Base-by-base conservation (phyloP, 2,329 filamentous ascomycete species). In the Neofusicoccum laricinum region DNA sequence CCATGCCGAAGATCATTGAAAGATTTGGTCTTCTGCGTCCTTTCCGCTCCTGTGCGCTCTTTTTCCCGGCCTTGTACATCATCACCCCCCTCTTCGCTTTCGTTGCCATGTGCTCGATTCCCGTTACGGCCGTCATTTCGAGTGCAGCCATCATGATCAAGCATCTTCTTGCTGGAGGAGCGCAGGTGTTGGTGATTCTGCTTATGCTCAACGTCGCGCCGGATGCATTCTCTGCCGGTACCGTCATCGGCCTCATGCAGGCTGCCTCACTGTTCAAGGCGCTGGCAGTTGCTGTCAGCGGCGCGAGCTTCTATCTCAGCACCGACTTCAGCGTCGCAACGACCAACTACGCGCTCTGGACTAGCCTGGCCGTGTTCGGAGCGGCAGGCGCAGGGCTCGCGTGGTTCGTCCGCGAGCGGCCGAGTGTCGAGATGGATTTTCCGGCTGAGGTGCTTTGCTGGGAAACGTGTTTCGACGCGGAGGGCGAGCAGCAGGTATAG, bases 171-270 rank as follows among this genome's bases (percentile, higher is more conserved):
- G 73, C 77, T 8, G 74, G 76, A 30, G 71, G 76, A 12, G 77
- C 80, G 7, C 73, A 78, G 11, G 78, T 80, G 11, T 71, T 81
- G 11, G 78, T 82, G 8, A 71, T 77, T 0, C 73, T 82, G 8
- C 78, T 82, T n/a, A 76, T 81, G 2, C 76, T 82, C 63, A 81
- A 80, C 67, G 79, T 79, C 1, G 78, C 79, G 4, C 80, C 80
- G 0, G 80, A 82, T 64, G 79, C 79, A 4, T 78, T 76, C 58
- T 80, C 78, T 0, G 77, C 80, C 5, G 80, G 80, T 43, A 80
- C 79, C 17, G 76, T 81, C 5, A 77, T 82, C 50, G 80, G 80
- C n/a, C 75, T 82, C 69, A 77, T 82, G 70, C 80, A 81, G 64
- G 72, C 80, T 4, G 77, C 79, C 19, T 78, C 74, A 62, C 72